Evolutionary conservation across 2,329 filamentous ascomycete genomes (phyloP).

Genomic region (Setomelanomma holmii): DNA sequence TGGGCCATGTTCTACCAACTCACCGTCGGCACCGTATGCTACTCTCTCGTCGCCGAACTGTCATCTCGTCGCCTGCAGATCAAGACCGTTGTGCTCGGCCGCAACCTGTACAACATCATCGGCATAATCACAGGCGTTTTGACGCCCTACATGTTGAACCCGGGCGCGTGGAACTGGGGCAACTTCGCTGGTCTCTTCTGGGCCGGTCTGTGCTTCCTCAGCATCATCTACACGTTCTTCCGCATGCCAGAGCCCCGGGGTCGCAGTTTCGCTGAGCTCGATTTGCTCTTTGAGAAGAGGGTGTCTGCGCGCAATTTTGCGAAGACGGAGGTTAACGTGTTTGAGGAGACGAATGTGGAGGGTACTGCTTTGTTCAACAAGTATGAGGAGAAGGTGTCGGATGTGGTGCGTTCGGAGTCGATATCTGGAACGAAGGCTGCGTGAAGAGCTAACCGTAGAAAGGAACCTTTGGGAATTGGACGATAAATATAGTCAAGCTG

Average conservation of each 20-base stretch:
- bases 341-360: constrained; percentile 43
- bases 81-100: constrained; percentile 88
- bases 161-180: constrained; percentile 83
- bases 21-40: constrained; percentile 7
- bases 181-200: constrained; percentile 91
- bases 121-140: constrained; percentile 82
- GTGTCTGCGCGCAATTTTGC: constrained; percentile 77
- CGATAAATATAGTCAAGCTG: neutral
- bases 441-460: neutral
- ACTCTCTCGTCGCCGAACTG: constrained; percentile 9
- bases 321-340: constrained; percentile 62
- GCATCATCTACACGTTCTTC: constrained; percentile 83
- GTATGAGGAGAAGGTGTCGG: constrained; percentile 45
- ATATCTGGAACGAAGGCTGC: constrained; percentile 13
- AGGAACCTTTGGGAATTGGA: neutral
- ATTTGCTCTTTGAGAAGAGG: constrained; percentile 79
- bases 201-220: constrained; percentile 80
- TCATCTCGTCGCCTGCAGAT: constrained; percentile 61
- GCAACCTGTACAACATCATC: constrained; percentile 78
- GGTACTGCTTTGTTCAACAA: constrained; percentile 38
- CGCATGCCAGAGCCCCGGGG: constrained; percentile 80
- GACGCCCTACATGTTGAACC: constrained; percentile 93
- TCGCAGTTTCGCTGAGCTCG: constrained; percentile 84
- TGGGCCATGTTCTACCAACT: constrained; percentile 12
- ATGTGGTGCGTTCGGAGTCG: constrained; percentile 30